phyloP scores from a whole-genome alignment of 805 yeast species.

The Kodamaea neixiangensis region DNA sequence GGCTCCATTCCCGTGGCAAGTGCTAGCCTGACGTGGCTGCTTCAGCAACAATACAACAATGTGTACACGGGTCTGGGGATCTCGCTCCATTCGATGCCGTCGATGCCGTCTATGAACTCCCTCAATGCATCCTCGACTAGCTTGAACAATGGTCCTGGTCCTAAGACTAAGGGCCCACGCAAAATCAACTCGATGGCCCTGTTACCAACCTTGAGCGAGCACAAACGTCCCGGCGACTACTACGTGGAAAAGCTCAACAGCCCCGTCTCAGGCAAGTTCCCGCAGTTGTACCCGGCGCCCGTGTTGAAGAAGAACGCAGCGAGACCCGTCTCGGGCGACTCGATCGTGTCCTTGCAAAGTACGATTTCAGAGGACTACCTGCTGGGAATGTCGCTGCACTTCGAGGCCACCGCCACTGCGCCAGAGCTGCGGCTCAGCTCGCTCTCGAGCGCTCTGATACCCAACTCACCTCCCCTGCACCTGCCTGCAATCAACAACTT shows the following conservation, averaged over 20 bases:
- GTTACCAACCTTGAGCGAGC: constrained; percentile 3
- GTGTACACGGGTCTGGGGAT: constrained; percentile 3
- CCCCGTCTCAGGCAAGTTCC: constrained; percentile 12
- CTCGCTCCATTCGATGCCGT: constrained; percentile 4
- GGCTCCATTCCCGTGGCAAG: not conserved
- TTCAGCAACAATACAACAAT: not conserved
- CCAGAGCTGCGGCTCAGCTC: constrained; percentile 41
- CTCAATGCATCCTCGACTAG: not conserved
- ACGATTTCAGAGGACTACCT: constrained; percentile 36
- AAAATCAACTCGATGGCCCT: constrained; percentile 4
- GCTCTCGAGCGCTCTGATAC: constrained; percentile 27
- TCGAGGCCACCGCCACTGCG: not conserved
- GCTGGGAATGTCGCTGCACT: constrained; percentile 33
- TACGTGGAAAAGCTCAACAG: constrained; percentile 30
- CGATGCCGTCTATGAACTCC: not conserved
- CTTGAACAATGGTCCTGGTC: not conserved
- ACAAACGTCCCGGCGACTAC: constrained; percentile 44
- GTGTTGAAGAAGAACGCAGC: not conserved
- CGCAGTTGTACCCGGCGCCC: not conserved
- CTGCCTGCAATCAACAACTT: constrained; percentile 7
- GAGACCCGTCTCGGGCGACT: constrained; percentile 37
- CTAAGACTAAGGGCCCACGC: constrained; percentile 3
- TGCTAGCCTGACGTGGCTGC: not conserved
- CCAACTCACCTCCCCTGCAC: constrained; percentile 6
- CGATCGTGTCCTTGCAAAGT: constrained; percentile 33